Percentiles rank a stretch among this genome's conserved stretches.
These are phyloP conservation scores for Akebia trifoliata DNA, from an alignment of 164 flowering plant species.

Conservation along the genomic window DNA sequence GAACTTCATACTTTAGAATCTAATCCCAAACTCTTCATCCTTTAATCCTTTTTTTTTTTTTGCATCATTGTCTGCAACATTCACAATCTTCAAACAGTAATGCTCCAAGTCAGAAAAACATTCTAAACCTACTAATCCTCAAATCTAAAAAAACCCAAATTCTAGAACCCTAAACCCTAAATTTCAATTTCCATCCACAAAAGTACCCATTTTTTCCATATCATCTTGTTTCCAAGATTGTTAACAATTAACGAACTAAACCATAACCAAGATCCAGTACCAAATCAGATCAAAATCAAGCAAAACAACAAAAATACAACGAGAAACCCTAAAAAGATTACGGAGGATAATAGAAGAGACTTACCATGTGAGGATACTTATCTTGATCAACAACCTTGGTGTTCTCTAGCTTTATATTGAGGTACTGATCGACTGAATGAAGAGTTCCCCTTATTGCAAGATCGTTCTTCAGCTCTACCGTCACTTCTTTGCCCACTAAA, in stretches of 20 bases:
- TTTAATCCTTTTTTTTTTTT: too few relatives aligned
- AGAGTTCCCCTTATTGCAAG: conserved; percentile 84
- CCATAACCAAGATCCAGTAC: too few relatives aligned
- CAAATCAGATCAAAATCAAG: too few relatives aligned
- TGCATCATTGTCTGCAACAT: too few relatives aligned
- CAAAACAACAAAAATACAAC: background rate
- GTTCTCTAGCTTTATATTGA: conserved; percentile 95
- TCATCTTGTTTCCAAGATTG: too few relatives aligned
- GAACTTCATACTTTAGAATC: too few relatives aligned
- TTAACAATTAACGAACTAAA: too few relatives aligned
- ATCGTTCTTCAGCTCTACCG: conserved; percentile 94
- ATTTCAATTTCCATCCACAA: background rate
- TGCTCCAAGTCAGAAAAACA: too few relatives aligned
- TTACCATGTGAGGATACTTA: conserved; percentile 96
- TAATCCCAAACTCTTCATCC: too few relatives aligned
- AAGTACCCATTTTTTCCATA: background rate
- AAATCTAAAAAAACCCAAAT: background rate
- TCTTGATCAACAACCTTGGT: conserved; percentile 93
- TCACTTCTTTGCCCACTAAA: conserved; percentile 92
- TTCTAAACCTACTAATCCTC: background rate
- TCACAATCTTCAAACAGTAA: too few relatives aligned
- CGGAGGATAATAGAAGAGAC: conserved; percentile 1
- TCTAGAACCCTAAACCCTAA: conserved; percentile 5
- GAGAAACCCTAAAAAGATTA: conserved; percentile 2
- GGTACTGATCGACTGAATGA: conserved; percentile 94